A percentile compares a stretch with the other conserved stretches of the same genome.
Evolutionary conservation across 306 rosid genomes (phyloP).

Genomic region (Morella rubra): DNA sequence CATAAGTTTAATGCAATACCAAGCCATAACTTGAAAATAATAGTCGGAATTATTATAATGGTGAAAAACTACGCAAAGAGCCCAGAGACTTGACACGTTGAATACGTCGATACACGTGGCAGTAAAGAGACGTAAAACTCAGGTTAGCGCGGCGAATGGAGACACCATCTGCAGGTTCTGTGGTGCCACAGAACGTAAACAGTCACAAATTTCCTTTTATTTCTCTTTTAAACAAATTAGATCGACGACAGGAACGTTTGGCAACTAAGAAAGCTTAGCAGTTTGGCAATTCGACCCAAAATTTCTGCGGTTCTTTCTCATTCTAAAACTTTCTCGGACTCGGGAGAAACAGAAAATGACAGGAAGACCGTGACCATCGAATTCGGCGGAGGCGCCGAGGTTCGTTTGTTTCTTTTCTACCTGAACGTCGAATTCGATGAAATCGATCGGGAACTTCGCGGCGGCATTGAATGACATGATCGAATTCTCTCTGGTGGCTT

Average conservation of each 20-base stretch:
- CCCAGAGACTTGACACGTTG: not conserved
- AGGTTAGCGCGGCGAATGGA: not conserved
- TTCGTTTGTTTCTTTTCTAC: slow-evolving; percentile 25
- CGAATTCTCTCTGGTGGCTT: slow-evolving; percentile 68
- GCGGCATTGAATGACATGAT: slow-evolving; percentile 67
- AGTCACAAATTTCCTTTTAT: not conserved
- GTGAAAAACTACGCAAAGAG: not conserved
- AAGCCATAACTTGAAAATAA: too few relatives aligned
- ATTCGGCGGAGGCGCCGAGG: not conserved
- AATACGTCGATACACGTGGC: not conserved
- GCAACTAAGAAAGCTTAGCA: not conserved
- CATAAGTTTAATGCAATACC: too few relatives aligned
- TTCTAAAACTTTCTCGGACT: not conserved
- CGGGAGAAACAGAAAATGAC: not conserved
- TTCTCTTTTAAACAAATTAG: not conserved
- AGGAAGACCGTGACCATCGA: not conserved
- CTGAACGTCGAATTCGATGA: slow-evolving; percentile 85
- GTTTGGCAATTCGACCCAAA: too few relatives aligned
- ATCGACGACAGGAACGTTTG: not conserved
- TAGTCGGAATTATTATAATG: not conserved
- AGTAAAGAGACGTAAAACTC: not conserved
- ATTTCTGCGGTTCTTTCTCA: too few relatives aligned
- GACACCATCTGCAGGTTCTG: not conserved
- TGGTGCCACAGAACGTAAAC: not conserved
- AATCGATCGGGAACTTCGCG: slow-evolving; percentile 53